Conservation (phyloP, 768 basidiomycete genomes). For the Baorangia bicolor region DNA sequence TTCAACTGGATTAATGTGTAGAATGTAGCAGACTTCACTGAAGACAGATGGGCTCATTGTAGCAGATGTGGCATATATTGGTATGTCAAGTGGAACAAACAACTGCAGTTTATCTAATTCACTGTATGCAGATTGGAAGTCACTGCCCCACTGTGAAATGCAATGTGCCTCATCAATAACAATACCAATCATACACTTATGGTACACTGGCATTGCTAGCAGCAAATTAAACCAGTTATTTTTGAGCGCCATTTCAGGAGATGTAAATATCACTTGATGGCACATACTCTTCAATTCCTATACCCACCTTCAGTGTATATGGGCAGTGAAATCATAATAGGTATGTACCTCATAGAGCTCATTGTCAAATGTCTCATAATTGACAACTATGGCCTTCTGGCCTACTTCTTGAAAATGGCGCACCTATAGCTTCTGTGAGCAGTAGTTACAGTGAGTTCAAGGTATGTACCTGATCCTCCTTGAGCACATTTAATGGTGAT, state of each 20-base stretch:
- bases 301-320: background rate
- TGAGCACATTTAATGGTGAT: background rate
- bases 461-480: background rate
- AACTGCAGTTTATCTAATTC: background rate
- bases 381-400: background rate
- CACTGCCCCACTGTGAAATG: background rate
- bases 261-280: background rate
- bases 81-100: background rate
- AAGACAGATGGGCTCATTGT: background rate
- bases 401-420: background rate
- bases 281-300: background rate
- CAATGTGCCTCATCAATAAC: background rate
- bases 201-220: background rate
- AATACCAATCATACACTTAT: background rate
- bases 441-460: background rate
- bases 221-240: background rate
- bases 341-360: background rate
- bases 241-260: background rate
- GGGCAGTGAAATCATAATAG: background rate
- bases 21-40: background rate
- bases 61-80: background rate
- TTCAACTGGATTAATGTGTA: background rate
- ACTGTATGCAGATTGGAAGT: background rate
- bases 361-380: no score
- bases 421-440: background rate